Evolutionary conservation across 2,329 filamentous ascomycete species (phyloP).

Genomic region (Rhexocercosporidium sp.): DNA sequence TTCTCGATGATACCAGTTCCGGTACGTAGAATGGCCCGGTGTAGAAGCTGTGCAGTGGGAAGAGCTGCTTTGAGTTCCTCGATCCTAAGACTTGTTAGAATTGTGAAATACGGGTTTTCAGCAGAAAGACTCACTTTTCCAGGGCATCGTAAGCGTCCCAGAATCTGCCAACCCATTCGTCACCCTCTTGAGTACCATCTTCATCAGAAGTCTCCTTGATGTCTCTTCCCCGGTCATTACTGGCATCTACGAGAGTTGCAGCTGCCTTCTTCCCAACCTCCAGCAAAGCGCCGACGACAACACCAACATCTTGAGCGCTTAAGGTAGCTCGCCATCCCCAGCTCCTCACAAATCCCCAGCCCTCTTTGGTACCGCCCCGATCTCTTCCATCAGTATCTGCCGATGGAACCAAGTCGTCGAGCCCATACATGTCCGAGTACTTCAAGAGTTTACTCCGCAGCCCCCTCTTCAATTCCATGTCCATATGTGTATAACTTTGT

Average conservation of each 20-base stretch:
- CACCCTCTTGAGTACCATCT: conserved; percentile 53
- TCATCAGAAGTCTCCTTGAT: conserved; percentile 53
- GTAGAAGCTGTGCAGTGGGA: conserved; percentile 83
- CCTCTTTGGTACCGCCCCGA: conserved; percentile 77
- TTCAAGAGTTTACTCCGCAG: conserved; percentile 85
- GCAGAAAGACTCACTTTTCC: conserved; percentile 59
- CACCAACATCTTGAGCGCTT: conserved; percentile 91
- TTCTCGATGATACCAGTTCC: conserved; percentile 92
- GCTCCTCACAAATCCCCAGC: conserved; percentile 95
- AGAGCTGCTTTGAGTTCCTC: conserved; percentile 77
- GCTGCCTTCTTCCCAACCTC: conserved; percentile 74
- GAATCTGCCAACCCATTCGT: conserved; percentile 71
- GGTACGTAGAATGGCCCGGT: conserved; percentile 90
- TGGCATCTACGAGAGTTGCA: conserved; percentile 34
- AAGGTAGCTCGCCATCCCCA: conserved; percentile 98
- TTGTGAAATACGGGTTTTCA: neutral
- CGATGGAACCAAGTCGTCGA: conserved; percentile 89
- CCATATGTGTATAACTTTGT: conserved; percentile 97
- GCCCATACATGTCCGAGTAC: conserved; percentile 90
- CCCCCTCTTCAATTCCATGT: conserved; percentile 92
- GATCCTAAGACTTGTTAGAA: conserved; percentile 60
- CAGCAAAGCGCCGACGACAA: conserved; percentile 87
- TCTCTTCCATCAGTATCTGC: conserved; percentile 73
- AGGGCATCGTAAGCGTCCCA: conserved; percentile 77
- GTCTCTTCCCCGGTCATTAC: conserved; percentile 44